A percentile compares a stretch with the other conserved stretches of the same genome.
Evolutionary conservation across 2,329 filamentous ascomycete species (phyloP).

Genomic region (Trichoderma breve): DNA sequence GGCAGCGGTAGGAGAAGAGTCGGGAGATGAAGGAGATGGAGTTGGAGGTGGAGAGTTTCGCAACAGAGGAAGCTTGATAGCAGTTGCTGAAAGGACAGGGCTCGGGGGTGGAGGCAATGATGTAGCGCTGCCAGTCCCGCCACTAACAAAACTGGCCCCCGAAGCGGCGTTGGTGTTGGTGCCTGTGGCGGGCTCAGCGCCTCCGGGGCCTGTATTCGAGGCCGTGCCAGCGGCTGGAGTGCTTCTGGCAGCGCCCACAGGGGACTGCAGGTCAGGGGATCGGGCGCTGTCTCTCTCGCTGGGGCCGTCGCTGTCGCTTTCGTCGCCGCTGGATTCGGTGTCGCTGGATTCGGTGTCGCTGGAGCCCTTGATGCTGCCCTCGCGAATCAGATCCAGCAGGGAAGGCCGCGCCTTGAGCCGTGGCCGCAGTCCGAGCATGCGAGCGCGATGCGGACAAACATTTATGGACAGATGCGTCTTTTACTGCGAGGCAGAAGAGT

Average conservation of each 20-base stretch:
- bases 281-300: not conserved
- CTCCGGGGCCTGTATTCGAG: not conserved
- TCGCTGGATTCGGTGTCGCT: constrained; percentile 18
- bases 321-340: not conserved
- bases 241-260: not conserved
- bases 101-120: constrained; percentile 33
- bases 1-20: constrained; percentile 23
- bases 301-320: constrained; percentile 14
- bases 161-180: not conserved
- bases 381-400: constrained; percentile 50
- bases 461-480: not conserved
- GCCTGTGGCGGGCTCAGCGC: not conserved
- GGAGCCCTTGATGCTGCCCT: constrained; percentile 33
- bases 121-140: constrained; percentile 29
- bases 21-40: constrained; percentile 34
- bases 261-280: not conserved
- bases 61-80: constrained; percentile 37
- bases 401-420: constrained; percentile 53
- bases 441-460: constrained; percentile 23
- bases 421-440: constrained; percentile 52
- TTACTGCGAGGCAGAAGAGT: not conserved
- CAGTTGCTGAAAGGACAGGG: constrained; percentile 26
- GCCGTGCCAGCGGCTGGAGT: not conserved
- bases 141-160: constrained; percentile 10
- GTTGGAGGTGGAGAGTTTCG: constrained; percentile 43